A percentile compares a stretch with the other conserved stretches of the same genome.
phyloP scores from a whole-genome alignment of 208 protist species.

The Wallacemonas collosoma region DNA sequence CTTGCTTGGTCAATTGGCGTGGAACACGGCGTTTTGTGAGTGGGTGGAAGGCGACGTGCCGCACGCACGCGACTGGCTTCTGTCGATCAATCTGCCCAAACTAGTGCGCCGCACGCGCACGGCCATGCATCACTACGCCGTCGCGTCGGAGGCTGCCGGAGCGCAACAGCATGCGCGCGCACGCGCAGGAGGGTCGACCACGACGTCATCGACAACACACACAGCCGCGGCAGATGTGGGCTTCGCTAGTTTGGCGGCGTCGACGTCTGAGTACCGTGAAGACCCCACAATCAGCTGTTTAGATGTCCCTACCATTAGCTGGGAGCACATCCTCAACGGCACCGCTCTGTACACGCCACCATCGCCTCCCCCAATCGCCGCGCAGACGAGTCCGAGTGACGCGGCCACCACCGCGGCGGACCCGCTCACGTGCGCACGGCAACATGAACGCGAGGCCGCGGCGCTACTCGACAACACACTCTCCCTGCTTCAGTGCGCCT shows the following conservation, averaged over 20 bases:
- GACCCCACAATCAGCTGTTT: not conserved
- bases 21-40: conserved; percentile 53
- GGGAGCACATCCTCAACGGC: not conserved
- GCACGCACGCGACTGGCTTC: conserved; percentile 60
- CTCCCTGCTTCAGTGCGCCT: conserved; percentile 4
- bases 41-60: conserved; percentile 64
- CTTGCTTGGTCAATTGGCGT: conserved; percentile 48
- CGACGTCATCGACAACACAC: too few species aligned
- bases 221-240: too few species aligned
- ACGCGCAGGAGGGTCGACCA: too few species aligned
- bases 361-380: not conserved
- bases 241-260: too few species aligned
- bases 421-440: too few species aligned
- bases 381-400: not conserved
- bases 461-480: conserved; percentile 8
- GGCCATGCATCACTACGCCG: conserved; percentile 8
- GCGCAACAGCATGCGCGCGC: not conserved
- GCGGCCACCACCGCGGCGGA: not conserved
- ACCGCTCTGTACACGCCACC: not conserved
- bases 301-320: conserved; percentile 10
- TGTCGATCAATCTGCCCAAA: conserved; percentile 36
- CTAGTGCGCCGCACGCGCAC: conserved; percentile 26
- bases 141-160: not conserved
- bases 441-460: not conserved
- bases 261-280: not conserved